Conservation (phyloP, 805 yeast genomes). For the Metschnikowia continentalis region DNA sequence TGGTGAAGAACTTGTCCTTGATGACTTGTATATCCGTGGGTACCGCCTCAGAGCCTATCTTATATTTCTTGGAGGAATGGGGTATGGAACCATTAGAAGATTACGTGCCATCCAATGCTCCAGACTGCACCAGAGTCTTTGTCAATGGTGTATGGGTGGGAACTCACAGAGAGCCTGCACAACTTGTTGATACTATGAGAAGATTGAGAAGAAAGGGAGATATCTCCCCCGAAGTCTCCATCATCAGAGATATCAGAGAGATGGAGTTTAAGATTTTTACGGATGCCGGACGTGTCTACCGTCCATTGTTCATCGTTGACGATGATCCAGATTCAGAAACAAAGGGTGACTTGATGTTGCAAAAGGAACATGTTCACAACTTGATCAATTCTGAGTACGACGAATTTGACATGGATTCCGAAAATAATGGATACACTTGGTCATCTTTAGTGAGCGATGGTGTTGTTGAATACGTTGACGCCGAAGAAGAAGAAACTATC, state of each 20-base stretch:
- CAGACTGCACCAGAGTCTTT: constrained; percentile 89
- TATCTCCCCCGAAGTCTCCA: constrained; percentile 92
- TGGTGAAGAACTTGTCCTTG: constrained; percentile 90
- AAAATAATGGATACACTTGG: constrained; percentile 66
- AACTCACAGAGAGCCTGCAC: constrained; percentile 94
- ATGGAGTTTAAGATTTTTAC: constrained; percentile 94
- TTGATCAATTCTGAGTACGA: constrained; percentile 62
- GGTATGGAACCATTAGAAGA: constrained; percentile 98
- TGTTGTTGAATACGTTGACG: constrained; percentile 93
- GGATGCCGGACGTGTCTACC: constrained; percentile 97
- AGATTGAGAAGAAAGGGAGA: constrained; percentile 92
- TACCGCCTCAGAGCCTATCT: constrained; percentile 91
- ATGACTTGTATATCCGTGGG: constrained; percentile 99
- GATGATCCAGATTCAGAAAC: constrained; percentile 69
- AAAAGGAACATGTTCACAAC: constrained; percentile 76
- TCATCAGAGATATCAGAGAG: constrained; percentile 95
- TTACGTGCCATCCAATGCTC: constrained; percentile 87
- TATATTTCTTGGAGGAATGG: constrained; percentile 94
- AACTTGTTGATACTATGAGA: constrained; percentile 84
- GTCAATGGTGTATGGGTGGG: constrained; percentile 99
- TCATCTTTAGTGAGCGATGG: constrained; percentile 77
- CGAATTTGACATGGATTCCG: constrained; percentile 52
- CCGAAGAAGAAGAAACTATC: constrained; percentile 97
- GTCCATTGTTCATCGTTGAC: constrained; percentile 92
- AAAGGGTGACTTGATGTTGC: constrained; percentile 75